phyloP scores from a whole-genome alignment of 176 grass and related monocot species.

The Phyllostachys edulis region DNA sequence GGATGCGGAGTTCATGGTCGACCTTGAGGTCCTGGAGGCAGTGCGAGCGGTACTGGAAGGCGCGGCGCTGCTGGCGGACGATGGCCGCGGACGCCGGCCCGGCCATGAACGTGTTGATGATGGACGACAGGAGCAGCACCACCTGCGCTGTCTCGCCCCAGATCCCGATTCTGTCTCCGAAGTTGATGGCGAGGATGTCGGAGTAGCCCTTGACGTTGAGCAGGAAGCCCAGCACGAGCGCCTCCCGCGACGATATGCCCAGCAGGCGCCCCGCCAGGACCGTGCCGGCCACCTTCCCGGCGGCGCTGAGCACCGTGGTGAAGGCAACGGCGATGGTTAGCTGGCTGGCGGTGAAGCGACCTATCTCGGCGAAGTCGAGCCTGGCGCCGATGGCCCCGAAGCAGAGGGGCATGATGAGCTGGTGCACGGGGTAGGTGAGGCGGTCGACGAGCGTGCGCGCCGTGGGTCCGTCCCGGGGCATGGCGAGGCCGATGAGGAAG shows the following conservation, averaged over 20 bases:
- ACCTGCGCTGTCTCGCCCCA: constrained; percentile 40
- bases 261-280: background rate
- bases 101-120: constrained; percentile 60
- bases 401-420: too few relatives aligned
- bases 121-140: constrained; percentile 44
- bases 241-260: constrained; percentile 35
- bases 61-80: constrained; percentile 44
- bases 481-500: constrained; percentile 63
- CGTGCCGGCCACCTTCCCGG: constrained; percentile 65
- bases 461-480: constrained; percentile 62
- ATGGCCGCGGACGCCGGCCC: constrained; percentile 60
- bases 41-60: constrained; percentile 40
- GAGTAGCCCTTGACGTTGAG: constrained; percentile 76
- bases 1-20: constrained; percentile 55
- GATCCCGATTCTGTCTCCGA: constrained; percentile 4
- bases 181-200: constrained; percentile 58
- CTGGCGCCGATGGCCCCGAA: too few relatives aligned
- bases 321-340: constrained; percentile 1
- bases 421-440: constrained; percentile 44
- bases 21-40: constrained; percentile 50
- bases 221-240: constrained; percentile 57
- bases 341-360: too few relatives aligned
- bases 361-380: too few relatives aligned
- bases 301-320: constrained; percentile 28
- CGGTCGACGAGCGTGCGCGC: constrained; percentile 54